These are phyloP conservation scores for Filobasidium uniguttulatum DNA, from an alignment of 1,284 basidiomycete genomes.

Conservation along the genomic window DNA sequence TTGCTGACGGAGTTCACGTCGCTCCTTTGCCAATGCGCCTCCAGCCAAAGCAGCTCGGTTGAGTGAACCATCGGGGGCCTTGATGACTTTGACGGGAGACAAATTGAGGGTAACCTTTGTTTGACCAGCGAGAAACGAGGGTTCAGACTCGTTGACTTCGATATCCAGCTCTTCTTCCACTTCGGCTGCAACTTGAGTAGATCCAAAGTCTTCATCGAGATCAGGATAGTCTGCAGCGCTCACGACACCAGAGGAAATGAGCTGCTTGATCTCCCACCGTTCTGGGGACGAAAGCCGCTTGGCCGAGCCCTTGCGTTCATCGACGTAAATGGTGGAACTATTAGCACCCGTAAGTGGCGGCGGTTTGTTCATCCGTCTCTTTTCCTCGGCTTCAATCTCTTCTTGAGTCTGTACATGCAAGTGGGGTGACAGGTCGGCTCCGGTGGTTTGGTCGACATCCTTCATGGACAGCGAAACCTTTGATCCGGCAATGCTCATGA, in stretches of 20 bases:
- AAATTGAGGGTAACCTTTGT: conserved; percentile 89
- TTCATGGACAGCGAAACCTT: conserved; percentile 87
- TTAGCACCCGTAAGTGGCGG: conserved; percentile 46
- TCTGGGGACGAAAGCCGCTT: conserved; percentile 92
- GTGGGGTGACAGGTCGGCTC: conserved; percentile 82
- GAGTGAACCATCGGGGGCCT: conserved; percentile 84
- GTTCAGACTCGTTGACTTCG: conserved; percentile 92
- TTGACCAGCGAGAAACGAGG: conserved; percentile 89
- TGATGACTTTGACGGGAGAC: conserved; percentile 93
- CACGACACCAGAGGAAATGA: conserved; percentile 88
- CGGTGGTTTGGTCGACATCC: conserved; percentile 84
- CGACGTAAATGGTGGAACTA: conserved; percentile 30
- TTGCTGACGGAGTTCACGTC: conserved; percentile 83
- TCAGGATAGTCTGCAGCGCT: conserved; percentile 92
- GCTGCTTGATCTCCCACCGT: conserved; percentile 97
- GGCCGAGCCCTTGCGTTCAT: conserved; percentile 53
- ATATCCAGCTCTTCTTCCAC: conserved; percentile 94
- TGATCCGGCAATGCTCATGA: conserved; percentile 76
- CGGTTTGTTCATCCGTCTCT: conserved; percentile 47
- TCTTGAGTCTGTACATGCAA: conserved; percentile 84
- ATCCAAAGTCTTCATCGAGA: conserved; percentile 78
- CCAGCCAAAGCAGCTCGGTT: conserved; percentile 92
- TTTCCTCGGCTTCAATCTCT: conserved; percentile 67
- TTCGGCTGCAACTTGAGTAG: conserved; percentile 57
- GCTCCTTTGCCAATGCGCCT: conserved; percentile 83